Conservation (phyloP, 495 filamentous ascomycete species). For the Glutinoglossum americanum region DNA sequence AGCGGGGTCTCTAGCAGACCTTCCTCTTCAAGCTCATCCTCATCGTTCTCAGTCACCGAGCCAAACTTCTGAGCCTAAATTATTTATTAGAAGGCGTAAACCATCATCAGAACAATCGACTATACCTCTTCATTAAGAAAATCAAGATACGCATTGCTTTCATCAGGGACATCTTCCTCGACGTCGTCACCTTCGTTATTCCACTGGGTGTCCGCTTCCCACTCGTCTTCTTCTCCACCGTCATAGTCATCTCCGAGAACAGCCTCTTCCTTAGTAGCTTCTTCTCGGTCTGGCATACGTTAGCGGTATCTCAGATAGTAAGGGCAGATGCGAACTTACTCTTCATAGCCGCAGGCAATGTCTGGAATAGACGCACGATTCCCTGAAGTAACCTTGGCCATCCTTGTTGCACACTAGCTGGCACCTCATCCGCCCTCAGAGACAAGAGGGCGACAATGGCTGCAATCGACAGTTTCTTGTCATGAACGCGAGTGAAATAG, state of each 20-base stretch:
- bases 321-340: constrained; percentile 26
- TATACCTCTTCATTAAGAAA: constrained; percentile 78
- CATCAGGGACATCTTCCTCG: constrained; percentile 52
- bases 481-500: constrained; percentile 78
- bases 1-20: constrained; percentile 79
- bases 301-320: background rate
- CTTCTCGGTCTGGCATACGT: constrained; percentile 48
- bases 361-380: constrained; percentile 77
- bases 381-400: constrained; percentile 93
- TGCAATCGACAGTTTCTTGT: constrained; percentile 93
- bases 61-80: constrained; percentile 61
- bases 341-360: constrained; percentile 66
- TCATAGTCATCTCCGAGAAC: constrained; percentile 38
- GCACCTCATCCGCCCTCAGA: constrained; percentile 54
- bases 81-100: constrained; percentile 12
- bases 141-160: constrained; percentile 84
- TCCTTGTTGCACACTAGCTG: constrained; percentile 72
- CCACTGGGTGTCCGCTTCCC: constrained; percentile 53
- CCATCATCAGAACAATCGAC: background rate
- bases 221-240: constrained; percentile 54
- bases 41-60: constrained; percentile 42
- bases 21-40: constrained; percentile 82
- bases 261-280: constrained; percentile 80
- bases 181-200: constrained; percentile 39
- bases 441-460: constrained; percentile 73